phyloP scores from a whole-genome alignment of 495 filamentous ascomycete species.

The Rostrohypoxylon terebratum region DNA sequence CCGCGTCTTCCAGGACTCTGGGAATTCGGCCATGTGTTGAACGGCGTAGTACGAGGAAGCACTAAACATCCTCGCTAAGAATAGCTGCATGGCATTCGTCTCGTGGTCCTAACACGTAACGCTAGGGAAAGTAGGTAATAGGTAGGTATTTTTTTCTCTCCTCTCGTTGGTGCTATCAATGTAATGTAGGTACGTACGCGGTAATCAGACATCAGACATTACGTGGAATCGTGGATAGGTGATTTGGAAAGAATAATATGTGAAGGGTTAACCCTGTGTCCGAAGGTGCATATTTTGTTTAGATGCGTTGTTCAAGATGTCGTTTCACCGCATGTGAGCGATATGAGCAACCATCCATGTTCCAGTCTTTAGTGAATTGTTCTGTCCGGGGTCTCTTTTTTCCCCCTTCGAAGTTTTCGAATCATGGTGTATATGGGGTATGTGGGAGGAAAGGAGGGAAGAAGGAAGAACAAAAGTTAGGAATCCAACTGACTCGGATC shows the following conservation, averaged over 20 bases:
- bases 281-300: constrained; percentile 13
- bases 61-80: constrained; percentile 37
- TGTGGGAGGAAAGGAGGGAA: constrained; percentile 1
- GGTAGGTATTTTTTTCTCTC: not conserved
- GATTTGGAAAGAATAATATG: constrained; percentile 2
- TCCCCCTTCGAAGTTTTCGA: constrained; percentile 16
- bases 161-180: not conserved
- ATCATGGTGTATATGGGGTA: constrained; percentile 9
- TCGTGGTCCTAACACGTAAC: constrained; percentile 24
- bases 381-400: constrained; percentile 22
- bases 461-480: no score
- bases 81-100: constrained; percentile 37
- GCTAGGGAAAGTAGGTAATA: constrained; percentile 30
- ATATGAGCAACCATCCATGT: constrained; percentile 32
- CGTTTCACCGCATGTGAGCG: constrained; percentile 41
- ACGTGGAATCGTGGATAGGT: constrained; percentile 26
- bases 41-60: constrained; percentile 36
- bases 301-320: constrained; percentile 46
- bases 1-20: constrained; percentile 27
- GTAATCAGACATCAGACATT: constrained; percentile 32
- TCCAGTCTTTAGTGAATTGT: constrained; percentile 35
- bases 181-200: not conserved
- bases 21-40: constrained; percentile 30
- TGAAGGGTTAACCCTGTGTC: constrained; percentile 2
- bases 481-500: not conserved